Evolutionary conservation across 805 yeast genomes (phyloP).

Genomic region (Wickerhamiella domercqiae): DNA sequence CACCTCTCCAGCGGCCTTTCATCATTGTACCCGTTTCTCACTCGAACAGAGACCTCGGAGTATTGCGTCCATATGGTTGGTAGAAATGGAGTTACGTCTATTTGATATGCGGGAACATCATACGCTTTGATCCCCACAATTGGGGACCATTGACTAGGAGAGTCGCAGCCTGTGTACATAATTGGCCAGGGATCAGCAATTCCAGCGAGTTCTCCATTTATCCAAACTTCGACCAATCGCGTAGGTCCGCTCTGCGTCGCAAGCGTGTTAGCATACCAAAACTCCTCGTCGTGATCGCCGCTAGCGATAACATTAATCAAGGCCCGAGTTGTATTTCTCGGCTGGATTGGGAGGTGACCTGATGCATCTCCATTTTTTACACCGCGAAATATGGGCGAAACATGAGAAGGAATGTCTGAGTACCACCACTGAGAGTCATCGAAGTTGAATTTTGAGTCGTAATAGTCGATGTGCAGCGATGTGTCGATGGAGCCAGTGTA

Average conservation of each 20-base stretch:
- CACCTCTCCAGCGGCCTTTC: conserved; percentile 15
- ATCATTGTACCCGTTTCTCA: conserved; percentile 22
- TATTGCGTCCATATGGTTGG: conserved; percentile 46
- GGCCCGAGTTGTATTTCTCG: conserved; percentile 42
- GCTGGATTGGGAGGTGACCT: conserved; percentile 21
- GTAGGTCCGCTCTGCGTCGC: conserved; percentile 4
- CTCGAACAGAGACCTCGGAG: conserved; percentile 35
- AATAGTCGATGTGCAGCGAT: conserved; percentile 37
- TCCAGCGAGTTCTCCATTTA: conserved; percentile 43
- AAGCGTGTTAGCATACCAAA: conserved; percentile 41
- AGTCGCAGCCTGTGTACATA: conserved; percentile 64
- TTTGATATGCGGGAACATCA: conserved; percentile 48
- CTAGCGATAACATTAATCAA: conserved; percentile 41
- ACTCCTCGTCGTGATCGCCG: conserved; percentile 67
- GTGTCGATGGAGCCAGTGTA: conserved; percentile 48
- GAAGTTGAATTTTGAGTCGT: conserved; percentile 10
- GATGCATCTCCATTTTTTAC: neutral
- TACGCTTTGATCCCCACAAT: conserved; percentile 60
- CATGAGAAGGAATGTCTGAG: conserved; percentile 6
- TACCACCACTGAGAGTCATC: conserved; percentile 5
- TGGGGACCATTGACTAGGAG: conserved; percentile 71
- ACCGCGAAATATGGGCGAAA: conserved; percentile 1
- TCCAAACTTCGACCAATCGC: conserved; percentile 48
- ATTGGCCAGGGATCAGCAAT: conserved; percentile 53
- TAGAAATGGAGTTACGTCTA: conserved; percentile 54